Percentiles rank a stretch among this genome's conserved stretches.
Conservation (phyloP, 1,139 yeast species). For the Cylindricascospora bacillispora region DNA sequence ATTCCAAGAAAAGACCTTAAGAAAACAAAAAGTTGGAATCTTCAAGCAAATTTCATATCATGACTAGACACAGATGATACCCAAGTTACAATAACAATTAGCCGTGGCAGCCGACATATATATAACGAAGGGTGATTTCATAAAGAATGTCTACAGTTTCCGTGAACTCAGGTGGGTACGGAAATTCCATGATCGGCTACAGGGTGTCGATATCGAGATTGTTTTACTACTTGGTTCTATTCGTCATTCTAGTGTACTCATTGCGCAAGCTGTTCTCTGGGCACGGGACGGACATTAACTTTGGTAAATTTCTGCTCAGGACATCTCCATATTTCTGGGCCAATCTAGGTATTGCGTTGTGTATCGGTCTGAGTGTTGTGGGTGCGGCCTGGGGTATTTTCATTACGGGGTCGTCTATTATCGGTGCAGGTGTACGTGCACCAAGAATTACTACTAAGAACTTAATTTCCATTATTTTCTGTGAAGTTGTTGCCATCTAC, state of each 20-base stretch:
- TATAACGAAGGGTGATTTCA: too few species aligned
- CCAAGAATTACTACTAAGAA: constrained; percentile 97
- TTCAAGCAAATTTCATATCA: too few species aligned
- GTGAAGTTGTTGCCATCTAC: constrained; percentile 98
- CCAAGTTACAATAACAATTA: too few species aligned
- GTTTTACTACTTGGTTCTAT: too few species aligned
- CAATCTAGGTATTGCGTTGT: constrained; percentile 73
- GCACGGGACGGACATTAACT: constrained; percentile 79
- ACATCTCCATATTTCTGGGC: constrained; percentile 99
- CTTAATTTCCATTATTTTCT: constrained; percentile 89
- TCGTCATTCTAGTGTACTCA: constrained; percentile 19
- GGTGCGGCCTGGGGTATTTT: constrained; percentile 99
- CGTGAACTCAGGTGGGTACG: too few species aligned
- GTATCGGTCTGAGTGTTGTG: constrained; percentile 88
- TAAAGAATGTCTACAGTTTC: too few species aligned
- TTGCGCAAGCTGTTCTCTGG: constrained; percentile 78
- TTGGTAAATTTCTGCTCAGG: constrained; percentile 73
- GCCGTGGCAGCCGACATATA: too few species aligned
- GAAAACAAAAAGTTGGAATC: too few species aligned
- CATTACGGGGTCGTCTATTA: constrained; percentile 83
- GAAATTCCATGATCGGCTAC: too few species aligned
- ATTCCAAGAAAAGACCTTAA: too few species aligned
- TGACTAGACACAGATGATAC: too few species aligned
- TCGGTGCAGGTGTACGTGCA: constrained; percentile 97
- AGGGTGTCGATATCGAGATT: too few species aligned